Percentiles rank a stretch among this genome's conserved stretches.
Conservation (phyloP, 129 eudicot species). For the Heracleum sosnowskyi region DNA sequence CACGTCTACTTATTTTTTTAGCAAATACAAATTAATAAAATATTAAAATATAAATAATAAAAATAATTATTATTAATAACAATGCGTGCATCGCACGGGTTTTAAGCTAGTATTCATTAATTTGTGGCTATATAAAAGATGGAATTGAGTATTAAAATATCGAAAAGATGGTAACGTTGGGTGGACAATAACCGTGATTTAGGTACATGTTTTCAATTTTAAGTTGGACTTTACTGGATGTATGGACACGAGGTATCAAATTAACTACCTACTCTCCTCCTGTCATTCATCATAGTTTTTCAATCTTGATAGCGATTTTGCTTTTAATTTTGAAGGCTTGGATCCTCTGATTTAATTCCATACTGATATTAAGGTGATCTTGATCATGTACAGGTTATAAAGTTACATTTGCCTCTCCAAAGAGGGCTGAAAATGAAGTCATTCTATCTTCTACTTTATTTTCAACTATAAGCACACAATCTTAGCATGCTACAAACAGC, state of each 20-base stretch:
- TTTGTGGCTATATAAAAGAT: neutral
- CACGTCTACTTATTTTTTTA: no score
- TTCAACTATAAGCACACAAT: neutral
- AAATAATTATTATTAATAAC: no score
- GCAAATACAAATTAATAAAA: no score
- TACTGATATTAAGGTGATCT: neutral
- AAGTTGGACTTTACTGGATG: neutral
- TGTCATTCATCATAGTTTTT: neutral
- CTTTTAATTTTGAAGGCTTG: neutral
- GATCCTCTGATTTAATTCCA: neutral
- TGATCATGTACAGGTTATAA: neutral
- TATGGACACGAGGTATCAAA: neutral
- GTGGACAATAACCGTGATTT: conserved; percentile 4
- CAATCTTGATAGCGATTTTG: neutral
- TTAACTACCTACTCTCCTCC: neutral
- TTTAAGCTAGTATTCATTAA: no score
- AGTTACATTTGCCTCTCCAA: no score
- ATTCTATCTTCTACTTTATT: no score
- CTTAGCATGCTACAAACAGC: neutral
- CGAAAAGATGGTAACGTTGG: neutral
- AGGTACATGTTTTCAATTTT: neutral
- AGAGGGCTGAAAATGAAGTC: no score
- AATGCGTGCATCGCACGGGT: no score
- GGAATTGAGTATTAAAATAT: neutral
- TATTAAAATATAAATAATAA: no score